Evolutionary conservation across 352 stramenopile genomes (phyloP).

Genomic region (Peronospora destructor): DNA sequence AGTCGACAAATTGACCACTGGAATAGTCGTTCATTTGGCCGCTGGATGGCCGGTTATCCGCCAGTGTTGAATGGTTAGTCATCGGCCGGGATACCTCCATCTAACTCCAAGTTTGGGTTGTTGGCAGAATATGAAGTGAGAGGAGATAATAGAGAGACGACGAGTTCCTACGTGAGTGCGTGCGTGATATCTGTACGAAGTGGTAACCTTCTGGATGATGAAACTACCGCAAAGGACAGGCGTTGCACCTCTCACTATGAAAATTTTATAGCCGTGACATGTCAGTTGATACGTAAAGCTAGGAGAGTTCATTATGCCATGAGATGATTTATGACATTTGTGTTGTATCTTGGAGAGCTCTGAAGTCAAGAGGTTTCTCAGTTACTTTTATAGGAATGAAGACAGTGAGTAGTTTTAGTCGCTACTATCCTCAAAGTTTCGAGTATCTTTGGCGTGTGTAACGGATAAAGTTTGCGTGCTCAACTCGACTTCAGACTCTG

Average conservation of each 20-base stretch:
- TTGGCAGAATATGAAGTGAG: conserved; percentile 1
- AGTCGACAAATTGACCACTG: conserved; percentile 23
- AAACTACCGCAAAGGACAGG: background rate
- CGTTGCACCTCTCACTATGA: background rate
- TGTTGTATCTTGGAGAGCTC: too few relatives aligned
- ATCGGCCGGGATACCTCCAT: conserved; percentile 21
- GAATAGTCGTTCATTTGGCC: conserved; percentile 16
- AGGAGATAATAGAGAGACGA: background rate
- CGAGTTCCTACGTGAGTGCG: background rate
- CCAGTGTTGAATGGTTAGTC: background rate
- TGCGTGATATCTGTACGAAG: background rate
- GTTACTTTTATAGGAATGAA: too few relatives aligned
- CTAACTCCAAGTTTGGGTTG: background rate
- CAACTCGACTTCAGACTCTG: background rate
- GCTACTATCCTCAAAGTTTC: too few relatives aligned
- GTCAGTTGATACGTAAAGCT: too few relatives aligned
- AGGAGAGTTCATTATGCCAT: too few relatives aligned
- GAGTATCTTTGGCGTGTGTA: background rate
- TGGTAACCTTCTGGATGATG: background rate
- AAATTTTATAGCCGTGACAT: too few relatives aligned
- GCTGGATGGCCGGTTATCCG: background rate
- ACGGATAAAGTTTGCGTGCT: background rate
- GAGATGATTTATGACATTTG: too few relatives aligned
- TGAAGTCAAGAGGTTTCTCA: too few relatives aligned
- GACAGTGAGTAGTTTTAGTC: too few relatives aligned